Base-by-base conservation (phyloP, 306 rosid genomes). In the Hippophae tibetana region DNA sequence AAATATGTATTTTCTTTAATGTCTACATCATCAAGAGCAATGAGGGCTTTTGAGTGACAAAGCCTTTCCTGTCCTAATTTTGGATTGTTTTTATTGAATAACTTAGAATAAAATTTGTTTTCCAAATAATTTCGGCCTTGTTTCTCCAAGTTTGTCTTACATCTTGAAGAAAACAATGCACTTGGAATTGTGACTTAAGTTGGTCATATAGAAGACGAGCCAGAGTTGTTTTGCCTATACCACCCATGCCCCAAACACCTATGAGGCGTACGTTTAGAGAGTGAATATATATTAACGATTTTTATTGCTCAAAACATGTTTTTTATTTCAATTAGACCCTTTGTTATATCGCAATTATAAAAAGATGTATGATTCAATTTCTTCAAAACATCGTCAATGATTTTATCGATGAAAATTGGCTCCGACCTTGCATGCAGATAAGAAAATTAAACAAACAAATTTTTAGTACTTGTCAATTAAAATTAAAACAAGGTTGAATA, bases 231-330 rank as follows among this genome's bases (percentile, higher is more conserved):
- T 72, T 71, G 14, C 74, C 81, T 42, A 64, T 58, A 8, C 70
- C 78, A 2, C 67, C 69, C 53, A 64, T 60, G 10, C 76, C 82
- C 60, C 63, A 73, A 47, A 73, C 66, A 45, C 76, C 79, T 9
- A 66, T 4, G 44, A 69, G 66, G 52, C 48, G 61, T 49, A 62
- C 56, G 50, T 73, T 66, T n/a, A 6, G 38, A 62, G 8, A 13
- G 4, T 42, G 46, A 48, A 38, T 13, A 8, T 25, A 43, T 42
- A 74, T 26, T 42, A 54, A 43, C 31, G 59, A 13, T 9, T 14
- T 6, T 7, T 70, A 1, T 6, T 13, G 41, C 9, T 59, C 6
- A 31, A 70, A 6, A 13, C 31, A 62, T 31, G 23, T 65, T 54
- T n/a, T n/a, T 60, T 13, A 70, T 58, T 49, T 66, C 83, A 50